Base-by-base conservation (phyloP, 2,329 filamentous ascomycete genomes). In the Exserohilum turcica region DNA sequence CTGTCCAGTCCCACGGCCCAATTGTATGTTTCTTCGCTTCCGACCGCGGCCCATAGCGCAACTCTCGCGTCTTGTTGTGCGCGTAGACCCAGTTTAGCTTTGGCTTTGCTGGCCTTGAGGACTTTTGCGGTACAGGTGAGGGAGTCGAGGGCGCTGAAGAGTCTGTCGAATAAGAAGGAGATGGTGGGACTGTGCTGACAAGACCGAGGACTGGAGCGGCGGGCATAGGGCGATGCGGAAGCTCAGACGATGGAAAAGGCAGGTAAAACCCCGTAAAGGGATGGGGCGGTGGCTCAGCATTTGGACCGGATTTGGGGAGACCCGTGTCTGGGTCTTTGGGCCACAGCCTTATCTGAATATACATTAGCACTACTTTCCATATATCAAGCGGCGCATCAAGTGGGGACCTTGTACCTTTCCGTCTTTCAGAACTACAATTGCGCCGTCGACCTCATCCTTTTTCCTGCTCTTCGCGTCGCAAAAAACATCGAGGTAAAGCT, bases 1-100 rank as follows among this genome's bases (percentile, higher is more conserved):
- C 82, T 1, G 84, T 90, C 86, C 90, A 95, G 64, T 91, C 88
- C 88, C 89, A 96, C 2, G 89, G 87, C 18, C 91, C 91, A 45
- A 92, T 84, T 53, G 87, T 77, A 73, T 96, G 89, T 27, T 81
- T 84, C 43, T 86, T 78, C 32, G 89, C 91, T 59, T 89, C 86
- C 37, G 84, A 85, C n/a, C 89, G 84, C 7, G 86, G 85, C 2
- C 86, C 85, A 62, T 87, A 87, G 60, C 81, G 84, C 32, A 88
- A 55, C 67, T 87, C 82, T 38, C 82, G 74, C 1, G 84, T 87
- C 12, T 83, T 73, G 31, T 78, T 80, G 66, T 88, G 84, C 2
- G 83, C 80, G 61, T 86, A 89, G 16, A 89, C 79, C 86, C 86
- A 89, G 57, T 88, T 87, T 47, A 89, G 71, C 68, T 86, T 82